Conservation (phyloP, 371 early-diverging fungal species). For the Smittium mucronatum region DNA sequence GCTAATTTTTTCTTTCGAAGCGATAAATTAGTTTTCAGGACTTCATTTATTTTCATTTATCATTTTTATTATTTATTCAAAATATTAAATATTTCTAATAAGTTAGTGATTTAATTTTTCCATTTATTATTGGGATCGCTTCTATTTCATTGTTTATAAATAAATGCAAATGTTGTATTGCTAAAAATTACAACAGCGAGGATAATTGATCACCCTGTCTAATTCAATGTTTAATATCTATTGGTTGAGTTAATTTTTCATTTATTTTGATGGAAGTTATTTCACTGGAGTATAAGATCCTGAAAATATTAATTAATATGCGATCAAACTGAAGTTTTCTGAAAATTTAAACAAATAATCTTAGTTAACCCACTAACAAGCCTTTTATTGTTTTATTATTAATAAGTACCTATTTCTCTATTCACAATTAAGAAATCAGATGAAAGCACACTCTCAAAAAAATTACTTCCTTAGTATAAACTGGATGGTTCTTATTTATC, state of each 20-base stretch:
- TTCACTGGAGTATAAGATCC: background rate
- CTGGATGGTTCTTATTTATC: background rate
- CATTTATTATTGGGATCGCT: background rate
- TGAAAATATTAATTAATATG: background rate
- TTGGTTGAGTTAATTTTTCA: background rate
- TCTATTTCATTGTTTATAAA: background rate
- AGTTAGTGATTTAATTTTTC: background rate
- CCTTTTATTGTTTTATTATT: background rate
- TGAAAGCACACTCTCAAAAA: background rate
- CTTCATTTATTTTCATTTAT: background rate
- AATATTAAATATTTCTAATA: background rate
- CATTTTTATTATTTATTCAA: background rate
- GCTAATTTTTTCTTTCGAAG: background rate
- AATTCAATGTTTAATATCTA: background rate
- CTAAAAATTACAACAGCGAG: background rate
- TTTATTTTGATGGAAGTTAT: background rate
- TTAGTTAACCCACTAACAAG: background rate
- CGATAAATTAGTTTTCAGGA: background rate
- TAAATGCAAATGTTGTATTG: background rate
- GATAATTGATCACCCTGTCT: background rate
- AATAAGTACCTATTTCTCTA: background rate
- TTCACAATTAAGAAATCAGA: background rate
- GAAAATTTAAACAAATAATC: background rate
- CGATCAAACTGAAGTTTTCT: background rate
- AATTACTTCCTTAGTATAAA: background rate